Base-by-base conservation (phyloP, 2,329 filamentous ascomycete species). In the Fusarium cicatricum region DNA sequence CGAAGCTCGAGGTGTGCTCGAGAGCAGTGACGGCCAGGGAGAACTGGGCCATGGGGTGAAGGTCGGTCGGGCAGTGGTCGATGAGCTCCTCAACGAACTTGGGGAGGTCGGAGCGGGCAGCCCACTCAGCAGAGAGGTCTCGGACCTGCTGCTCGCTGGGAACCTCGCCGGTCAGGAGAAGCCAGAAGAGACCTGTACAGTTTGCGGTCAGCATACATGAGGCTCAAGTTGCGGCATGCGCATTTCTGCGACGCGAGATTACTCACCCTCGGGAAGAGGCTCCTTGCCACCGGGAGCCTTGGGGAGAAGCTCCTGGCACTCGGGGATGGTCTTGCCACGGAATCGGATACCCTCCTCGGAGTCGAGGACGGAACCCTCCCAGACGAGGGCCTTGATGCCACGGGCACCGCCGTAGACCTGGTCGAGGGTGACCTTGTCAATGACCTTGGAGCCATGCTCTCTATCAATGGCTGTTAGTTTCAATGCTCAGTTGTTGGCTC, bases 31-130 rank as follows among this genome's bases (percentile, higher is more conserved):
- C 92, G 73, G 95, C 95, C 73, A 99, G 84, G 57, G 95, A 98
- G 86, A 99, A 96, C 84, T 99, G 95, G 63, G 95, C 94, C 95
- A 99, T 99, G 78, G 95, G 95, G 88, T 99, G 95, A 70, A 99
- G 91, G 80, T 96, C 92, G 82, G 85, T 95, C 71, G 95, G 95
- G 90, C 94, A 98, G 85, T 95, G 92, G 88, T 99, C 95, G 82
- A 99, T 97, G 77, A 99, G 90, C 85, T 99, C 95, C 85, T 97
- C 93, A 74, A 99, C 87, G 82, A 96, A 98, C 84, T 96, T 96
- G 82, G 95, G 95, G 69, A 99, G 83, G 74, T 96, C 92, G 80
- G 95, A 92, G 74, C 95, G 93, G 75, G 95, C 95, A 77, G 95
- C 95, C 95, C 94, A 98, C 82, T 99, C 95, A 63, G 95, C 94